Evolutionary conservation across 176 grass and related monocot species (phyloP).

Genomic region (Urochloa ruziziensis): DNA sequence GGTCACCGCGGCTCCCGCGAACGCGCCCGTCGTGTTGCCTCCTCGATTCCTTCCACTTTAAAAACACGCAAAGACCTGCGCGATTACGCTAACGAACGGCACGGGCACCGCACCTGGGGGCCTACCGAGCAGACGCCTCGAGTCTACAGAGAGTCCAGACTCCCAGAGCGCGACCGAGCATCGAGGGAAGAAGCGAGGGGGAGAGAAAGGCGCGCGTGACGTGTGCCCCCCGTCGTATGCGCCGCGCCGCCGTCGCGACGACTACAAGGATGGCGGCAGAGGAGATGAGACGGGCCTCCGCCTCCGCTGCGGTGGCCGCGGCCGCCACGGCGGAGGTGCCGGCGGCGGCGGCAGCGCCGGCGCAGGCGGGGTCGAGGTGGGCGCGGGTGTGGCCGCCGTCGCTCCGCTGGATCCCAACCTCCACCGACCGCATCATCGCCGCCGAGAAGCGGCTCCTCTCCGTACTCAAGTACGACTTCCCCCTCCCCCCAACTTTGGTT

Average conservation of each 20-base stretch:
- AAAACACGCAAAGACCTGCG: background rate
- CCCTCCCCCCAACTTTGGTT: background rate
- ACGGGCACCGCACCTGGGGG: background rate
- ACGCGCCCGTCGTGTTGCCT: background rate
- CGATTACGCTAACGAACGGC: background rate
- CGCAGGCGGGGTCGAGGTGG: conserved; percentile 38
- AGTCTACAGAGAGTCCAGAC: too few species aligned
- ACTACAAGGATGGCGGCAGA: conserved; percentile 36
- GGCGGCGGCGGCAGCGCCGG: background rate
- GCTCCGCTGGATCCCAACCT: conserved; percentile 94
- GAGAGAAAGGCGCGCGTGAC: background rate
- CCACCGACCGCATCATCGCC: conserved; percentile 91
- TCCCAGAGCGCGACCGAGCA: background rate
- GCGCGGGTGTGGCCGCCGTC: conserved; percentile 63
- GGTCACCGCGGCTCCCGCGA: background rate
- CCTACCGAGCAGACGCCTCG: background rate
- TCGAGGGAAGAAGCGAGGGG: background rate
- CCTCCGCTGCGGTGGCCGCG: conserved; percentile 13
- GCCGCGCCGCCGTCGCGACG: background rate
- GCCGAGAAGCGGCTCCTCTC: conserved; percentile 92
- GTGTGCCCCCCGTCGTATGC: conserved; percentile 17
- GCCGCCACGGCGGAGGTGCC: conserved; percentile 14
- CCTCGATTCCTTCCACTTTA: background rate
- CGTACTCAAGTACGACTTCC: conserved; percentile 61
- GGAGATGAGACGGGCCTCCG: conserved; percentile 53